A percentile compares a stretch with the other conserved stretches of the same genome.
Conservation (phyloP, 345 rosid species). For the Salix viminalis region DNA sequence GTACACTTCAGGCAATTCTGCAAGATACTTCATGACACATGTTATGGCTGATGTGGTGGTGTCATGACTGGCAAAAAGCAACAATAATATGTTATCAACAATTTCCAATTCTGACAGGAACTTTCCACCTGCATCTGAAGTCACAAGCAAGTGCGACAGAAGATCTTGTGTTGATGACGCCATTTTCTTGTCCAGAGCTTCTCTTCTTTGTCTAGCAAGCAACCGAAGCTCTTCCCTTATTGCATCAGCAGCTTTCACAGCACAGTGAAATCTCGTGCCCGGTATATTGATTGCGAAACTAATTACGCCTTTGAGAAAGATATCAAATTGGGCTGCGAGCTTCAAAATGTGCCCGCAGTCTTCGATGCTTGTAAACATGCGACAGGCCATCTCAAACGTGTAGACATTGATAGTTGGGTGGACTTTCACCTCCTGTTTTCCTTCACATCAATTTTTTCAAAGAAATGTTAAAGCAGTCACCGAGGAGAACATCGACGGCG, state of each 20-base stretch:
- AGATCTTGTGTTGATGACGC: constrained; percentile 16
- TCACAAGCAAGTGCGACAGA: constrained; percentile 25
- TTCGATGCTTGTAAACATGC: constrained; percentile 22
- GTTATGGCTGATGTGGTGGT: constrained; percentile 18
- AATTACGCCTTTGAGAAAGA: constrained; percentile 22
- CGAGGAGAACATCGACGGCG: background rate
- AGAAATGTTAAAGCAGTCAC: background rate
- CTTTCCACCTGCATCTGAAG: constrained; percentile 21
- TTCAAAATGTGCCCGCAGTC: constrained; percentile 16
- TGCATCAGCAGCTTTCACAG: constrained; percentile 22
- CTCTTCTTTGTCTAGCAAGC: constrained; percentile 18
- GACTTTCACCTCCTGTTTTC: constrained; percentile 20
- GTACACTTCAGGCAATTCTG: constrained; percentile 23
- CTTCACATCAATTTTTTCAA: constrained; percentile 4
- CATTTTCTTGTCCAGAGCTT: constrained; percentile 15
- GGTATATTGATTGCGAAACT: constrained; percentile 17
- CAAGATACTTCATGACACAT: constrained; percentile 25
- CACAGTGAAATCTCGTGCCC: constrained; percentile 18
- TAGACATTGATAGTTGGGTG: constrained; percentile 17
- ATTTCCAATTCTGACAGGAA: constrained; percentile 31
- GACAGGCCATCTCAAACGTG: constrained; percentile 30
- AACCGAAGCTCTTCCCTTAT: constrained; percentile 19
- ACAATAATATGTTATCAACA: constrained; percentile 21
- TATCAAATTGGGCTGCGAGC: constrained; percentile 16
- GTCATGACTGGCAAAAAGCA: constrained; percentile 34